Base-by-base conservation (phyloP, 1,284 basidiomycete species). In the Tilletia setariae region DNA sequence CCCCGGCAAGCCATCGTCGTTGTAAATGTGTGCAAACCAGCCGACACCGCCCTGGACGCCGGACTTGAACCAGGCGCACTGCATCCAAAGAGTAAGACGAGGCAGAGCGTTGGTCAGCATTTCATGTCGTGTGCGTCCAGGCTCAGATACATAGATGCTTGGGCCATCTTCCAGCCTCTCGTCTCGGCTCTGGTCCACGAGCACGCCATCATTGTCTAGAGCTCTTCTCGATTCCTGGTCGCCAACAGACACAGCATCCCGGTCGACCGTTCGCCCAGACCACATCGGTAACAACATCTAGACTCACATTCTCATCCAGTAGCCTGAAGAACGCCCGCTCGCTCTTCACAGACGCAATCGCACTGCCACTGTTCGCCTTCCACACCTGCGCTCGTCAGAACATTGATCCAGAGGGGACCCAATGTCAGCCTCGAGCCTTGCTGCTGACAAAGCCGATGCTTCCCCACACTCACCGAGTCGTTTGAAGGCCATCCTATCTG, bases 1-100 rank as follows among this genome's bases (percentile, higher is more conserved):
- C 1, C 56, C 56, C 9, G 56, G 56, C 32, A 61, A 30, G 28
- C 30, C 30, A 32, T 32, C 56, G 23, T 70, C 69, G 44, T 44
- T 32, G 35, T 53, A 91, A 63, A 90, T 88, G 76, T 91, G 90
- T 61, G 88, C 88, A 77, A 91, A 91, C 90, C 90, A 91, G 13
- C 90, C 90, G 25, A 91, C 63, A 11, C 72, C 70, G 44, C 72
- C 72, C 83, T 75, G 87, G 11, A 40, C 63, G 28, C 64, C 66
- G 13, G 62, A 6, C 56, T 76, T 70, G 42, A 75, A 70, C 2
- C 21, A 42, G 8, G 44, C 46, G 42, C 75, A 78, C 30, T 61
- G 56, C 16, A 23, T n/a, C 11, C 15, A 21, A 21, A 51, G 49
- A 44, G 43, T 44, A 44, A 44, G 43, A 44, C 43, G 11, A 44